Base-by-base conservation (phyloP, 148 eudicot genomes). In the Persicaria maculosa region DNA sequence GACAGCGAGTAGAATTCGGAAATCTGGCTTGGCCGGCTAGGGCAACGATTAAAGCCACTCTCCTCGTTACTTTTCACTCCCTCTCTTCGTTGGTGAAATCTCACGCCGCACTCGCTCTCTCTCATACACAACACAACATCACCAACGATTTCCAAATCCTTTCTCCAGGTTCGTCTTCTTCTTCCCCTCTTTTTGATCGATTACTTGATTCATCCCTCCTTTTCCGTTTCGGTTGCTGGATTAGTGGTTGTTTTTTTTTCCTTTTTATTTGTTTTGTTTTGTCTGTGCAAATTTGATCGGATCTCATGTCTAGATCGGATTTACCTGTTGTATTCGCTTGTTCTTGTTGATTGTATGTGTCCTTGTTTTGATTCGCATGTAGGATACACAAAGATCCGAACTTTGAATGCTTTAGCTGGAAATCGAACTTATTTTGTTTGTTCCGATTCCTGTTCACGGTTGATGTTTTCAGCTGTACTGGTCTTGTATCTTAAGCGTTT, bases 81-180 rank as follows among this genome's bases (percentile, higher is more conserved):
- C 15, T 59, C 25, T 59, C 14, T 9, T 25, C 25, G 40, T 40
- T 59, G 43, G 67, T 25, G 67, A 59, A 31, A 20, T 59, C 12
- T 22, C 40, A 59, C 67, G 67, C 43, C 67, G 67, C 67, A 22
- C 67, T 58, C 64, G 36, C 15, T 59, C 25, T 16, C 67, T 59
- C 36, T 8, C 67, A 59, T 40, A 22, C 5, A 9, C 67, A 59
- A 2, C 67, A 59, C 2, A 59, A 9, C 67, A 59, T 2, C 40
- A 31, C 40, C 43, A 22, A 22, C 67, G 25, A 59, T 2, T 14
- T 0, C 12, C 43, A 9, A 59, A 53, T 2, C 57, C n/a, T 53
- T 53, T 22, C 25, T 22, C 25, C 67, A 59, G 67, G 67, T 59
- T 59, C 40, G 9, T 59, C 57, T 53, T 59, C 62, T 57, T 57